Evolutionary conservation across 169 alveolate species (phyloP).

Genomic region (Plasmodium relictum): DNA sequence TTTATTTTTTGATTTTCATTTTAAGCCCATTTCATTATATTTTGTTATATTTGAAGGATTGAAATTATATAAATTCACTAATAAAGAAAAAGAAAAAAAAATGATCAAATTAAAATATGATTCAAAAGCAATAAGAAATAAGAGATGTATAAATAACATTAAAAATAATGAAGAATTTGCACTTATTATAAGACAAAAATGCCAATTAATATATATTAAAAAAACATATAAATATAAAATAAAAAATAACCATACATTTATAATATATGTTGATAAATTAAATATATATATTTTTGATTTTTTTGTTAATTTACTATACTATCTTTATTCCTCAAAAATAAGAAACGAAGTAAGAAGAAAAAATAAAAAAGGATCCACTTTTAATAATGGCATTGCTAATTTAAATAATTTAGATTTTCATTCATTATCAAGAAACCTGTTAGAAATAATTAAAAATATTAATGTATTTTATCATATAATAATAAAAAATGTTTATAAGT

Average conservation of each 20-base stretch:
- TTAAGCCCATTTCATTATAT: neutral
- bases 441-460: neutral
- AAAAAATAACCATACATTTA: constrained; percentile 10
- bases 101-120: neutral
- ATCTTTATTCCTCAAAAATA: constrained; percentile 2
- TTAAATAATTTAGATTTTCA: too few species aligned
- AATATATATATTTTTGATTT: constrained; percentile 26
- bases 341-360: neutral
- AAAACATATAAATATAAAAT: neutral
- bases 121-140: neutral
- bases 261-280: neutral
- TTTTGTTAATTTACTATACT: constrained; percentile 18
- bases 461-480: neutral
- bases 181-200: constrained; percentile 9
- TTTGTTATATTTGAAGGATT: constrained; percentile 1
- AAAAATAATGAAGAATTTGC: neutral
- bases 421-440: neutral
- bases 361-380: neutral
- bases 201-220: neutral
- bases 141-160: neutral
- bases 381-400: too few species aligned
- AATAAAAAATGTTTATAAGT: constrained; percentile 10
- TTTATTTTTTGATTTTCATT: constrained; percentile 22
- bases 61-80: neutral
- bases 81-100: neutral